Evolutionary conservation across 441 rosid genomes (phyloP).

Genomic region (Arabidopsis hybrid): DNA sequence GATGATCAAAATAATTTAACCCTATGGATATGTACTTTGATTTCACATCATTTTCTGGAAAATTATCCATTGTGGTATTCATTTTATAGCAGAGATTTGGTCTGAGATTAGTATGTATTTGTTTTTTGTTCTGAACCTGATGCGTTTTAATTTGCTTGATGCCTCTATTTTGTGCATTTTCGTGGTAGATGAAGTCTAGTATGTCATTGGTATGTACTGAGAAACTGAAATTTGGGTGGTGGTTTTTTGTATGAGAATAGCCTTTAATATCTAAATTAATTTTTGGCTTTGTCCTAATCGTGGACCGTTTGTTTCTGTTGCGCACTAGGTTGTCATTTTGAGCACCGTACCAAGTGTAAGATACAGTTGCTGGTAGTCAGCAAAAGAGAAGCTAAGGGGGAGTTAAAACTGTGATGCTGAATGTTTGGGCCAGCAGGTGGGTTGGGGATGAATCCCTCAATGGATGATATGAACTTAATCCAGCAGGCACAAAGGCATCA

Average conservation of each 20-base stretch:
- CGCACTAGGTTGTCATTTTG: not conserved
- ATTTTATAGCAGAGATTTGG: constrained; percentile 3
- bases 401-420: constrained; percentile 78
- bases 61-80: not conserved
- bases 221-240: not conserved
- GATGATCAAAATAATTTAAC: constrained; percentile 28
- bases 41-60: not conserved
- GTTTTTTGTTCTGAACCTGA: not conserved
- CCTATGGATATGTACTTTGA: not conserved
- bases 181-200: constrained; percentile 19
- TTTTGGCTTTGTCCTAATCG: constrained; percentile 11
- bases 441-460: constrained; percentile 87
- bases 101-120: constrained; percentile 16
- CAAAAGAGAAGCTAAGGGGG: constrained; percentile 44
- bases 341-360: constrained; percentile 12
- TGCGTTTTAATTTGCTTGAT: constrained; percentile 13
- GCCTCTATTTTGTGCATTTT: constrained; percentile 26
- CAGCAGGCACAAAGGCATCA: constrained; percentile 98
- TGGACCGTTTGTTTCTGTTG: constrained; percentile 11
- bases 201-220: constrained; percentile 6
- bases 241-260: constrained; percentile 9
- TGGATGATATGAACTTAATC: constrained; percentile 97
- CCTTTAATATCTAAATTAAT: not conserved
- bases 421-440: constrained; percentile 87
- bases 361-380: constrained; percentile 43